Evolutionary conservation across 305 asterid genomes (phyloP), one percentile per base, ranked within the genome.

Genomic region (Ajuga reptans): DNA sequence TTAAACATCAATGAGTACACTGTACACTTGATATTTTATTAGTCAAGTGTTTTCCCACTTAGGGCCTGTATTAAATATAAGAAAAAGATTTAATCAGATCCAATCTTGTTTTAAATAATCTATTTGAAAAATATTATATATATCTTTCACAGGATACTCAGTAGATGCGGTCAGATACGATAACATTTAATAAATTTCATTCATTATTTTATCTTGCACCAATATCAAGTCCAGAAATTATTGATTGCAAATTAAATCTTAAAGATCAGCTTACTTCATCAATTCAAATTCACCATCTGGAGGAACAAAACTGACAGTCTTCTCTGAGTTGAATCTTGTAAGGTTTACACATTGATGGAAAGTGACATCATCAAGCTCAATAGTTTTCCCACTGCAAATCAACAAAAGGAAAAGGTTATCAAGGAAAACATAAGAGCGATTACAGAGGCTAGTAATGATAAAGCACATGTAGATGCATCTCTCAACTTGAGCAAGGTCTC

Each of bases 241-340:
- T 27, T 17, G 54, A 62, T 39, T 7, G 6, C 15, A 39, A 58
- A 29, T 15, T 69, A 27, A 58, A 58, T 52, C 33, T 45, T 59
- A 72, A 75, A 65, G 59, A 72, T 66, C 59, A 75, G 64, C 96
- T 86, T 89, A 93, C 99, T 91, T 93, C 99, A 93, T 93, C 86
- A 93, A 73, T 83, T 93, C 99, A 79, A 93, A 93, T 91, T 93
- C 99, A 79, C 99, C 99, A 91, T 93, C 99, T 16, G 99, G 99
- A 43, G 99, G 99, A 78, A 93, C 99, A 83, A 93, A 93, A 79
- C 97, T 93, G 73, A 93, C 99, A 0, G 99, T 93, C 84, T 93
- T 93, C 74, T 93, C 99, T 6, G 99, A 86, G 82, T 91, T 93
- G 84, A 93, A 93, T 87, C 99, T 86, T 50, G 99, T 93, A 78